Conservation (phyloP, 2,329 filamentous ascomycete genomes). For the Ambrosiella xylebori region DNA sequence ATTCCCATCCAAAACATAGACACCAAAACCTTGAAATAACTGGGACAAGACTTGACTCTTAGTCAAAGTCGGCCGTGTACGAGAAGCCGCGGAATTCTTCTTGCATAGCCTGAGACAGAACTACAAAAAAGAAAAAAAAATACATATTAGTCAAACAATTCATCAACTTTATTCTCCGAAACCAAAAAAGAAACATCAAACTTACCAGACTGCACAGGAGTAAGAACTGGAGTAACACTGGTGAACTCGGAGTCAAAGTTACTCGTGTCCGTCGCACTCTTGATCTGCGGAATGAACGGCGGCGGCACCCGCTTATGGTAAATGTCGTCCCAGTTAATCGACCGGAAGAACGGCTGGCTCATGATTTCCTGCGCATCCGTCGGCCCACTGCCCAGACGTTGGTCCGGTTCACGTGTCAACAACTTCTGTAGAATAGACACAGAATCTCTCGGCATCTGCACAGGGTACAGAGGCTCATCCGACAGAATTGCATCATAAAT, state of each 20-base stretch:
- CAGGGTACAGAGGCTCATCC: conserved; percentile 92
- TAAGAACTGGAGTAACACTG: conserved; percentile 91
- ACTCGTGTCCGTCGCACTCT: conserved; percentile 90
- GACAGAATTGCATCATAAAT: conserved; percentile 98
- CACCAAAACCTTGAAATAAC: neutral
- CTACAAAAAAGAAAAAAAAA: conserved; percentile 27
- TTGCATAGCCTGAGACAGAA: conserved; percentile 95
- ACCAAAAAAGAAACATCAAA: conserved; percentile 15
- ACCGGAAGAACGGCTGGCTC: conserved; percentile 95
- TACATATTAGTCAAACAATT: neutral
- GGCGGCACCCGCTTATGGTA: conserved; percentile 85
- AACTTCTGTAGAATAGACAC: conserved; percentile 97
- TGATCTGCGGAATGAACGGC: conserved; percentile 80
- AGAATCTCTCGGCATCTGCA: conserved; percentile 95
- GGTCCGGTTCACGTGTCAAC: conserved; percentile 83
- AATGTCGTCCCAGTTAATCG: conserved; percentile 97
- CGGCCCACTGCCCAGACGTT: conserved; percentile 80
- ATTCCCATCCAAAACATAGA: neutral
- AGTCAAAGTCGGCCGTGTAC: conserved; percentile 84
- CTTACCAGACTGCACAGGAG: conserved; percentile 91
- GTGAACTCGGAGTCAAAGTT: conserved; percentile 99
- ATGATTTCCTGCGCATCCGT: conserved; percentile 98
- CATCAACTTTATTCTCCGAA: neutral
- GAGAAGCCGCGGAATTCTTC: conserved; percentile 99
- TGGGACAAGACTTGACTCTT: conserved; percentile 15